Evolutionary conservation across 768 basidiomycete species (phyloP), one percentile per base, ranked within the genome.

Genomic region (Asterophora lycoperdoides): DNA sequence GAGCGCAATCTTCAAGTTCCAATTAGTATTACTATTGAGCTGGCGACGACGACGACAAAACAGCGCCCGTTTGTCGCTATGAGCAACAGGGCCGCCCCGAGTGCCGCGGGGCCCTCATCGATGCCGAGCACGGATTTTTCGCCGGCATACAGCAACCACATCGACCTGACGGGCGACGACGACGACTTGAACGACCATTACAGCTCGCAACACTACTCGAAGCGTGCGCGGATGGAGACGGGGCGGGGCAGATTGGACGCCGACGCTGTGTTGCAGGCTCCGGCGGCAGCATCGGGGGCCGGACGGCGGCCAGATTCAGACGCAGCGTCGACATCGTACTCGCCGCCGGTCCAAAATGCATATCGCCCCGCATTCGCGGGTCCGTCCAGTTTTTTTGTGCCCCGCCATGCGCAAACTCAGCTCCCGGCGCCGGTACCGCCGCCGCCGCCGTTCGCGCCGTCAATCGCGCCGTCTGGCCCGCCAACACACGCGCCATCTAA

Each of bases 101-200:
- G 46, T 11, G 48, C 51, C 15, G 5, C 44, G 3, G 51, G 41
- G 28, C 11, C 37, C 8, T 20, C 48, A 37, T 52, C 55, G 9
- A 35, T 42, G 20, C 42, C 54, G 7, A 46, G 19, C n/a, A 20
- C 52, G 17, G 19, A 46, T 40, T 28, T 37, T n/a, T 26, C 56
- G 9, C 19, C 40, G 13, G 6, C 46, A 20, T 45, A 48, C 52
- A 46, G 28, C 28, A 52, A 39, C 33, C 58, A 56, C 37, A 88
- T 88, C 63, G 86, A 87, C 72, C 74, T 88, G 52, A 87, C 84
- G 19, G 68, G 72, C 52, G 85, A 84, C 66, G 84, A 86, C 64
- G 83, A 84, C 59, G 78, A 79, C 58, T 64, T 69, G 58, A 69
- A 71, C 51, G 63, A 61, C 55, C 56, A 67, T 54, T 60, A 67